Conservation (phyloP, 768 basidiomycete species). For the Macrolepiota fuliginosa region DNA sequence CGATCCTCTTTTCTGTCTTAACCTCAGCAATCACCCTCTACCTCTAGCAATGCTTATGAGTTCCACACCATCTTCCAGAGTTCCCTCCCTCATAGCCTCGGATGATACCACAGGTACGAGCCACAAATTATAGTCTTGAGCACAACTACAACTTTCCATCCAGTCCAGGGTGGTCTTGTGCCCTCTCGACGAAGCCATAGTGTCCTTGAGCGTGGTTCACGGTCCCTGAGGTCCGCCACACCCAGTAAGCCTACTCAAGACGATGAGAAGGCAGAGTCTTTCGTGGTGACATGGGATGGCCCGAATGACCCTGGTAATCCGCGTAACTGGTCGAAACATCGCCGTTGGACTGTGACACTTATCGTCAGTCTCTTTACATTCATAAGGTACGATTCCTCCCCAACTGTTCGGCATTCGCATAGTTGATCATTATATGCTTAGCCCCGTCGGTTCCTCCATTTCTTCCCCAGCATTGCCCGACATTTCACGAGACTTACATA, state of each 20-base stretch:
- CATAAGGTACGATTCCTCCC: constrained; percentile 65
- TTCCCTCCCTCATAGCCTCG: constrained; percentile 2
- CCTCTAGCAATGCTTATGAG: background rate
- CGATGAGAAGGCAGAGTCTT: background rate
- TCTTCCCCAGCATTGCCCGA: constrained; percentile 26
- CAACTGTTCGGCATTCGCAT: constrained; percentile 67
- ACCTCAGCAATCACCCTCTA: background rate
- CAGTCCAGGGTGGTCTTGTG: background rate
- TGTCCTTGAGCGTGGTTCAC: background rate
- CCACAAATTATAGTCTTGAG: background rate
- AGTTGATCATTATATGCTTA: constrained; percentile 8
- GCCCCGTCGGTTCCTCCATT: constrained; percentile 32
- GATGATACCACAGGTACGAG: constrained; percentile 1
- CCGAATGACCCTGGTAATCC: constrained; percentile 58
- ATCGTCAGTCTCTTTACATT: constrained; percentile 68
- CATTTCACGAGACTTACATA: constrained; percentile 26
- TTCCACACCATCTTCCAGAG: background rate
- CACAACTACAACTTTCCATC: background rate
- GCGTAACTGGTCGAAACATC: constrained; percentile 54
- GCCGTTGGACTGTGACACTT: constrained; percentile 63
- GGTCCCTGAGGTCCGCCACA: background rate
- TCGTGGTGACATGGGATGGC: constrained; percentile 50
- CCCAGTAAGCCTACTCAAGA: background rate
- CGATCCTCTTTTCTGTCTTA: background rate
- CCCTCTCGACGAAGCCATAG: background rate